Evolutionary conservation across 768 basidiomycete species (phyloP), one percentile per base, ranked within the genome.

Genomic region (Tylopilus sp.): DNA sequence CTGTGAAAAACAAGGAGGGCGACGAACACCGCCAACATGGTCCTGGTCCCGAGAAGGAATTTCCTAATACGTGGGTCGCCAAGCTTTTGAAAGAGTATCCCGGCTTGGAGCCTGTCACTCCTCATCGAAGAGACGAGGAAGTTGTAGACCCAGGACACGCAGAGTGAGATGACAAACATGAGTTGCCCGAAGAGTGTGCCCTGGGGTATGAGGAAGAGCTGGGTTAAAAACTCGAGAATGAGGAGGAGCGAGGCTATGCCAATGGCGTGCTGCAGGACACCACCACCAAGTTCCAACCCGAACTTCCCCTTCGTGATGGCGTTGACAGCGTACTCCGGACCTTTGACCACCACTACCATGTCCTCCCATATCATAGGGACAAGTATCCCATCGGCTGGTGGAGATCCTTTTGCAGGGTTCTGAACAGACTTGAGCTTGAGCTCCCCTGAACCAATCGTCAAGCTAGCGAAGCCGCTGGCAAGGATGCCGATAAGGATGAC

Each of bases 121-220:
- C 73, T 70, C 66, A 74, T 50, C 21, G 63, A 66, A 0, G 68
- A 67, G 20, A 70, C 45, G 18, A 49, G 53, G 18, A 55, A 61
- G 15, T 65, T 71, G 52, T 72, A 70, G 4, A 23, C n/a, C 71
- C 71, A 72, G 4, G 71, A 71, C 1, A 68, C 57, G 8, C 48
- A 60, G 18, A 72, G 59, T 3, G 69, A 64, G 13, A 53, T 47
- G 22, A 72, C 48, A 43, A 72, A 71, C 66, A 72, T 63, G 47
- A 70, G 51, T 44, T 72, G 71, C 13, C 71, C 68, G 13, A 71
- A 67, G 12, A 69, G 56, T 2, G 48, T 50, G 17, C 62, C 65
- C 52, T 68, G 71, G 2, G 71, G 67, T 26, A 69, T 52, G 39
- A 72, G 58, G 31, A 71, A 46, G 15, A 71, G 61, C 35, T 71